These are phyloP conservation scores for Penicillium malachiteum DNA, from an alignment of 495 filamentous ascomycete species.

Conservation along the genomic window DNA sequence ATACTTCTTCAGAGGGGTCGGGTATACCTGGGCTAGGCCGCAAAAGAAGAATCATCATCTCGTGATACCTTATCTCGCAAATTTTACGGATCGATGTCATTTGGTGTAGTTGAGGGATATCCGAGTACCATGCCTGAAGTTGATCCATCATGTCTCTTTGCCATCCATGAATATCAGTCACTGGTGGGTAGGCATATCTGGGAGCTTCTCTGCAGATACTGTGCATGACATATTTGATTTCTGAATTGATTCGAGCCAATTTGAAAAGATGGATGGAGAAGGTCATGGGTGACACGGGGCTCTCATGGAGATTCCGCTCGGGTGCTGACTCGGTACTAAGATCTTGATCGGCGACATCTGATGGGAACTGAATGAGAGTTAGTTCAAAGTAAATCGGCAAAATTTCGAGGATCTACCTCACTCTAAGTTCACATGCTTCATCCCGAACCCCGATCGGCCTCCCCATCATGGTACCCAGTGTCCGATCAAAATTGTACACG, in stretches of 20 bases:
- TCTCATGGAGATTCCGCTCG: not conserved
- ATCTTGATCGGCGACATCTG: slow-evolving; percentile 30
- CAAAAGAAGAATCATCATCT: slow-evolving; percentile 43
- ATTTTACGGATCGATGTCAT: slow-evolving; percentile 22
- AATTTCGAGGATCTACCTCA: slow-evolving; percentile 14
- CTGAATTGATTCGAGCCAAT: slow-evolving; percentile 43
- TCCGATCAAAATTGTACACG: slow-evolving; percentile 45
- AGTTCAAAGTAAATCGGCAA: not conserved
- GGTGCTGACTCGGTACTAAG: slow-evolving; percentile 14
- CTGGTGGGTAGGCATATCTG: slow-evolving; percentile 38
- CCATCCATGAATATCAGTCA: slow-evolving; percentile 40
- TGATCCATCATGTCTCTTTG: slow-evolving; percentile 37
- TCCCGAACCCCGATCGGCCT: slow-evolving; percentile 49
- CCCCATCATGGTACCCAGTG: slow-evolving; percentile 49
- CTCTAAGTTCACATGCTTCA: slow-evolving; percentile 48
- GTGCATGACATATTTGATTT: slow-evolving; percentile 51
- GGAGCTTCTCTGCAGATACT: slow-evolving; percentile 40
- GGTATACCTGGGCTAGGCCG: slow-evolving; percentile 45
- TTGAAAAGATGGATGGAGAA: slow-evolving; percentile 45
- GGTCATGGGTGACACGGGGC: slow-evolving; percentile 36
- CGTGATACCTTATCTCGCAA: slow-evolving; percentile 42
- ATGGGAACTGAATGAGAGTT: slow-evolving; percentile 25
- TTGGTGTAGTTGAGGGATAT: slow-evolving; percentile 24
- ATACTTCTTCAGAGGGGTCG: slow-evolving; percentile 34
- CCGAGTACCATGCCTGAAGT: slow-evolving; percentile 31